Evolutionary conservation across 2,329 filamentous ascomycete species (phyloP).

Genomic region (Parafenestella ontariensis): DNA sequence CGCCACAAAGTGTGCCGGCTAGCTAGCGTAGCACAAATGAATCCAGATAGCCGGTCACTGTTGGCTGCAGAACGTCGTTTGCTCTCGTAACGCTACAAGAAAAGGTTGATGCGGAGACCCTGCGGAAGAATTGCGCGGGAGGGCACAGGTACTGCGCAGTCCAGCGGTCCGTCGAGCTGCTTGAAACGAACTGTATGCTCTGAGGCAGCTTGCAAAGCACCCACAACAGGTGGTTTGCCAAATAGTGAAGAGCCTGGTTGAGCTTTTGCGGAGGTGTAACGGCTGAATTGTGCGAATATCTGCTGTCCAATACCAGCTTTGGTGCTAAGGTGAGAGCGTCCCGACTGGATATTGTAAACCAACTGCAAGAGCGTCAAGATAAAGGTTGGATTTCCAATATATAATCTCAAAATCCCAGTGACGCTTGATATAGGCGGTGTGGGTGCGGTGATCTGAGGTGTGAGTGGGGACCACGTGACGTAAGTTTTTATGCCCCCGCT

Average conservation of each 20-base stretch:
- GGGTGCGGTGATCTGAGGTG: background rate
- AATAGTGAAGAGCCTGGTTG: background rate
- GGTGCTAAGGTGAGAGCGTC: slow-evolving; percentile 11
- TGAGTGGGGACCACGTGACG: slow-evolving; percentile 1
- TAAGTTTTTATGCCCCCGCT: background rate
- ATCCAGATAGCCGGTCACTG: background rate
- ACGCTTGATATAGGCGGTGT: slow-evolving; percentile 1
- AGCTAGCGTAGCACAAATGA: background rate
- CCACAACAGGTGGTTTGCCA: background rate
- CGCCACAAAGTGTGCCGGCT: background rate
- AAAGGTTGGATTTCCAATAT: background rate
- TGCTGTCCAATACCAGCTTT: background rate
- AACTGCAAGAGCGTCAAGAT: background rate
- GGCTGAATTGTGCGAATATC: background rate
- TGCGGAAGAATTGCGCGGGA: background rate
- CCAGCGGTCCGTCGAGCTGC: background rate
- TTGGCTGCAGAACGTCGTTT: background rate
- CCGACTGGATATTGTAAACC: background rate
- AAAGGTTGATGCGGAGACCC: background rate
- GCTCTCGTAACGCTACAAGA: background rate
- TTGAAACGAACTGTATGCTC: background rate
- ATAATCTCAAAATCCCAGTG: background rate
- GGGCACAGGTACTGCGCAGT: background rate
- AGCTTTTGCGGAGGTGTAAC: background rate
- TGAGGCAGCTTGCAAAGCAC: background rate